Base-by-base conservation (phyloP, 805 yeast species). In the Starmera pachycereana region DNA sequence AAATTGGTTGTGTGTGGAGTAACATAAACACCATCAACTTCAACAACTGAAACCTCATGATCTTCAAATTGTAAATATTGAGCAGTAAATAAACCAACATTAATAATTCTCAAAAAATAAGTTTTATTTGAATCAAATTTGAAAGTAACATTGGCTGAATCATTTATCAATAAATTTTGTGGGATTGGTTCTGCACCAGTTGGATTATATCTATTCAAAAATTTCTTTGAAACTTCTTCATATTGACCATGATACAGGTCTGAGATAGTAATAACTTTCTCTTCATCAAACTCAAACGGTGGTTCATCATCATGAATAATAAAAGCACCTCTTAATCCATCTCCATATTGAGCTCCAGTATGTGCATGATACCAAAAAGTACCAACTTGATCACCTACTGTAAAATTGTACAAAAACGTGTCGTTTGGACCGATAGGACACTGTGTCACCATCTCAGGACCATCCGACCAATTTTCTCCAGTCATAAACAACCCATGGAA, bases 361-460 rank as follows among this genome's bases (percentile, higher is more conserved):
- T 83, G 94, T 6, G 87, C 77, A 56, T 83, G 94, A 58, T 82
- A 83, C 94, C 94, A 83, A 60, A 68, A 83, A n/a, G 86, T 72
- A 38, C 94, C 94, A 4, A 65, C 75, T 56, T 83, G 89, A 45
- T 74, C 69, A 8, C 60, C 68, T 9, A 81, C 80, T 2, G 82
- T 76, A 52, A 83, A 82, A 59, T 82, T 81, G 60, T 83, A 83
- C 35, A 78, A 56, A 54, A 69, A 71, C 2, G 86, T 73, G 48
- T 74, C 74, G 27, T 82, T 83, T 8, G 82, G 78, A 33, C 76
- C 71, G 44, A 83, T 78, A 29, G 90, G 90, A 62, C 90, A 83
- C 56, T 83, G 90, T 5, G 88, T 78, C 11, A 83, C 80, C 71
- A 73, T 72, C 52, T 77, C 79, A 3, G 92, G 88, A 11, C 94